phyloP scores from a whole-genome alignment of 1,284 basidiomycete species.

The Mycosarcoma maydis region DNA sequence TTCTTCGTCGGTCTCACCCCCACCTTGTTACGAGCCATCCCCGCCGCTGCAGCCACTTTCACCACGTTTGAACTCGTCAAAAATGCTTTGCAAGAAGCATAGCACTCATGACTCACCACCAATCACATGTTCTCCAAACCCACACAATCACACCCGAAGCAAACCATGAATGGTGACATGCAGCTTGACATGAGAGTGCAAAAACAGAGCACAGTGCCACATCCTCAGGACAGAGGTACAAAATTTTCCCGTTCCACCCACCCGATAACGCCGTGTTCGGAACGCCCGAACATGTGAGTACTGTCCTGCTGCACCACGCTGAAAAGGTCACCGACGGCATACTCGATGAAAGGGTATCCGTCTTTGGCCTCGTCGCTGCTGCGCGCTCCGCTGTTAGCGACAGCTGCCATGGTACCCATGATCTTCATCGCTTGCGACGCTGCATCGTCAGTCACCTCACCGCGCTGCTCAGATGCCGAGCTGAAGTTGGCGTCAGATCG shows the following conservation, averaged over 20 bases:
- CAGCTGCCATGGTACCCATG: conserved; percentile 33
- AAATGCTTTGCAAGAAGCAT: conserved; percentile 18
- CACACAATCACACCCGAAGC: no score
- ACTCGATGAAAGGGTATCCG: conserved; percentile 44
- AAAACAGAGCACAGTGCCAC: neutral
- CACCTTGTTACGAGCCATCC: conserved; percentile 53
- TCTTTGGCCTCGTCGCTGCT: conserved; percentile 4
- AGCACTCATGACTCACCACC: neutral
- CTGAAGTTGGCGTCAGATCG: conserved; percentile 26
- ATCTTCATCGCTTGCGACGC: neutral
- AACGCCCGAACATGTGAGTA: conserved; percentile 32
- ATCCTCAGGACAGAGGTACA: conserved; percentile 20
- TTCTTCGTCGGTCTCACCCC: conserved; percentile 50
- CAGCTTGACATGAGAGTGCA: neutral
- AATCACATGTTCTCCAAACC: no score
- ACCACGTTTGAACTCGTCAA: conserved; percentile 57
- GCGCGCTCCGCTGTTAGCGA: conserved; percentile 27
- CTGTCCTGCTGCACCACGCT: conserved; percentile 32
- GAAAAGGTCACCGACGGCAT: conserved; percentile 47
- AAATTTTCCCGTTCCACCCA: conserved; percentile 51
- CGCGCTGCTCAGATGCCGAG: conserved; percentile 5
- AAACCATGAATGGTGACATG: neutral
- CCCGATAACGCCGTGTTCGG: conserved; percentile 36
- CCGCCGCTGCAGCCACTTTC: conserved; percentile 55
- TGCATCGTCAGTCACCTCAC: neutral